Conservation (phyloP, 2,329 filamentous ascomycete genomes). For the Claviceps spartinae region DNA sequence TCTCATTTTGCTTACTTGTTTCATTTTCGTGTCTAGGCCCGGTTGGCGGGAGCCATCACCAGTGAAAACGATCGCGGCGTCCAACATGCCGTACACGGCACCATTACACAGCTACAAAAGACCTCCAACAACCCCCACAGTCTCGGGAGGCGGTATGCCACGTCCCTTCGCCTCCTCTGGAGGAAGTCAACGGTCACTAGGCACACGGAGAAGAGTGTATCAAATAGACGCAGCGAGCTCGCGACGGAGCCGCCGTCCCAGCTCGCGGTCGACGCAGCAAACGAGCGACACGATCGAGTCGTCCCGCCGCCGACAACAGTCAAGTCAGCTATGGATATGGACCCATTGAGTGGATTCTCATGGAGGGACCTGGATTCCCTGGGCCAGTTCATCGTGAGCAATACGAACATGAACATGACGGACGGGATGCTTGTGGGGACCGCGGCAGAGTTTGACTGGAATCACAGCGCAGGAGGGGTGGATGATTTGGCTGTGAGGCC, state of each 20-base stretch:
- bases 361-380: constrained; percentile 48
- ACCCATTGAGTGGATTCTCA: constrained; percentile 41
- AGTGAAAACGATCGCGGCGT: constrained; percentile 40
- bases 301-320: neutral
- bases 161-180: constrained; percentile 47
- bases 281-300: constrained; percentile 7
- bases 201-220: neutral
- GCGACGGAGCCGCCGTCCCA: constrained; percentile 14
- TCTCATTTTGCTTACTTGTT: too few relatives aligned
- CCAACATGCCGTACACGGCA: constrained; percentile 42
- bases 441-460: constrained; percentile 13
- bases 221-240: constrained; percentile 2
- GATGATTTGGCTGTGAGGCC: constrained; percentile 10
- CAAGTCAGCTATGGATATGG: constrained; percentile 21
- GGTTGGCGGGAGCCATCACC: constrained; percentile 45
- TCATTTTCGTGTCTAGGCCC: constrained; percentile 23
- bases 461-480: constrained; percentile 10
- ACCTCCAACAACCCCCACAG: constrained; percentile 44
- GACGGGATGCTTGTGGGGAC: constrained; percentile 14
- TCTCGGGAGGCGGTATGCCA: constrained; percentile 47
- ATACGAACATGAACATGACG: constrained; percentile 10
- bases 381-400: constrained; percentile 33
- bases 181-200: constrained; percentile 21
- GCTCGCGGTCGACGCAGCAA: constrained; percentile 8
- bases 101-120: constrained; percentile 44